Percentiles rank a stretch among this genome's conserved stretches.
Evolutionary conservation across 2,329 filamentous ascomycete genomes (phyloP).

Genomic region (Fusarium scirpi): DNA sequence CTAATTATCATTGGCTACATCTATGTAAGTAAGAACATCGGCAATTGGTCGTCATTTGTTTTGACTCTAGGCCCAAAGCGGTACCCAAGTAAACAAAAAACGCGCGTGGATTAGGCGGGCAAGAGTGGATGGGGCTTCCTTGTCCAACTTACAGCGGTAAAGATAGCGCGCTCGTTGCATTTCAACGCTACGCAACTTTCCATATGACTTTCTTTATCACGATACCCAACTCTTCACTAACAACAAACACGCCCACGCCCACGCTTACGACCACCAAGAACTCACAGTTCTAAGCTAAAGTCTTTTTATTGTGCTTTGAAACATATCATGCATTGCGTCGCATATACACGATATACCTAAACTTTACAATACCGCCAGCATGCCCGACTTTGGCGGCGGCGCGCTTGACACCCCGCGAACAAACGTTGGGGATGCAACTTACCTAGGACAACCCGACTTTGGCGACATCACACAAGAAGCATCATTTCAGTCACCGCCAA

Average conservation of each 20-base stretch:
- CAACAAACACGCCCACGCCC: constrained; percentile 35
- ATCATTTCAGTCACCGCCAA: constrained; percentile 85
- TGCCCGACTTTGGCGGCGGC: constrained; percentile 72
- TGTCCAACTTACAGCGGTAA: constrained; percentile 33
- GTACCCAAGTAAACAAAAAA: constrained; percentile 59
- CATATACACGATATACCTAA: constrained; percentile 37
- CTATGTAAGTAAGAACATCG: background rate
- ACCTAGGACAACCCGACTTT: constrained; percentile 78
- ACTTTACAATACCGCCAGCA: constrained; percentile 51
- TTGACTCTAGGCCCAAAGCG: constrained; percentile 52
- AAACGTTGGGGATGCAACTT: constrained; percentile 85
- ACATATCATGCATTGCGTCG: constrained; percentile 39
- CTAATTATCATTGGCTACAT: constrained; percentile 11
- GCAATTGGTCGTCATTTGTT: constrained; percentile 40
- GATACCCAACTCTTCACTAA: constrained; percentile 29
- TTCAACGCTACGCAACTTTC: constrained; percentile 28
- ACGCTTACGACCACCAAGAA: constrained; percentile 12
- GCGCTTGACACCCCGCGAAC: constrained; percentile 88
- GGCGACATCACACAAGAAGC: constrained; percentile 85
- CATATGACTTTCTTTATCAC: constrained; percentile 37
- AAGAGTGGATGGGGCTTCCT: constrained; percentile 28
- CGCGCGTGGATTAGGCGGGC: constrained; percentile 43
- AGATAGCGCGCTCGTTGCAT: constrained; percentile 43
- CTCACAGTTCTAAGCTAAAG: constrained; percentile 2
- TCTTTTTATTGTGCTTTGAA: constrained; percentile 6